phyloP scores from a whole-genome alignment of 2,329 filamentous ascomycete species.

The Sarocladiaceae sp. region DNA sequence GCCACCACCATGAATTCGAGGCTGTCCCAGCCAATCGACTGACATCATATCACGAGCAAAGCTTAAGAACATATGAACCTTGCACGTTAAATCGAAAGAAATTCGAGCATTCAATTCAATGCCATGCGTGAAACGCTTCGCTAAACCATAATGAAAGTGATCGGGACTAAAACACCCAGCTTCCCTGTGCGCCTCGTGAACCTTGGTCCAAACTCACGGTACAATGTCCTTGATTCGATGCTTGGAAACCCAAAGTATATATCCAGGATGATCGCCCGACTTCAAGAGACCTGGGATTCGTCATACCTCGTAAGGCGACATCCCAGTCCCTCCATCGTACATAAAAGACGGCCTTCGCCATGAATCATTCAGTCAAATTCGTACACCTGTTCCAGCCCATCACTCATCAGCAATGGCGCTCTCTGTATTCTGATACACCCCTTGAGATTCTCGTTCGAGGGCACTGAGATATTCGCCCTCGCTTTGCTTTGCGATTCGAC shows the following conservation, averaged over 20 bases:
- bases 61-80: neutral
- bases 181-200: neutral
- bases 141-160: neutral
- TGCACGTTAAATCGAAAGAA: too few species aligned
- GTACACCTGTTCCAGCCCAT: neutral
- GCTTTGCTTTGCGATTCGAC: constrained; percentile 59
- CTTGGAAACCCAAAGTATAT: too few species aligned
- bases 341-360: too few species aligned
- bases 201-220: too few species aligned
- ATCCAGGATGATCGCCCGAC: too few species aligned
- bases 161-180: neutral
- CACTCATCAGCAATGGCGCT: constrained; percentile 11
- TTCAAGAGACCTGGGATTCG: too few species aligned
- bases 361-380: neutral
- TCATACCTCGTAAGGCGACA: too few species aligned
- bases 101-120: neutral
- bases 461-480: constrained; percentile 43
- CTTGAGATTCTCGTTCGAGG: constrained; percentile 28
- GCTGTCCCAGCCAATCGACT: neutral
- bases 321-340: too few species aligned
- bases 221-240: too few species aligned
- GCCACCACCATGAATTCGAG: neutral
- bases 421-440: neutral
- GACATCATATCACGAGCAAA: too few species aligned
- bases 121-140: neutral